Percentiles rank a stretch among this genome's conserved stretches.
Evolutionary conservation across 2,329 filamentous ascomycete species (phyloP).

Genomic region (Rhytidhysteron rufulum): DNA sequence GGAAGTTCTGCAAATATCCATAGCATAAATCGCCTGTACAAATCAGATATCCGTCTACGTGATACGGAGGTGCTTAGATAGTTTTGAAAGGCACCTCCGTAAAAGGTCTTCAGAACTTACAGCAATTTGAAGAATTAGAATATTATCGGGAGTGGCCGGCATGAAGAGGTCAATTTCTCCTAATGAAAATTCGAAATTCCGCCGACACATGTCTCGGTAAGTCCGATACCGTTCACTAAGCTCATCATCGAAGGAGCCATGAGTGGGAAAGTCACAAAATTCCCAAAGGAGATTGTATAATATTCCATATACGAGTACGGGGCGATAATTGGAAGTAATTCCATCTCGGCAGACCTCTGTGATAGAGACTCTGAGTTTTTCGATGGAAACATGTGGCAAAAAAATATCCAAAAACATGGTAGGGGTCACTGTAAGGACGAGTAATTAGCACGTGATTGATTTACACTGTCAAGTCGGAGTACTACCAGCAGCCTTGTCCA

Average conservation of each 20-base stretch:
- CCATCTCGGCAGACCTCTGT: conserved; percentile 22
- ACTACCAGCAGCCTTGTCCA: conserved; percentile 27
- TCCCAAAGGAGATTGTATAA: conserved; percentile 26
- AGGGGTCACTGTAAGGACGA: background rate
- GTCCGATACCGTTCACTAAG: conserved; percentile 11
- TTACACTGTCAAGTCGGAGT: background rate
- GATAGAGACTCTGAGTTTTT: conserved; percentile 20
- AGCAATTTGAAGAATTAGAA: conserved; percentile 30
- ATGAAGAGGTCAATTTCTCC: conserved; percentile 30
- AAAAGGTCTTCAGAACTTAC: conserved; percentile 6
- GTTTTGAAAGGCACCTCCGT: background rate
- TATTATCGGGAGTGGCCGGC: conserved; percentile 32
- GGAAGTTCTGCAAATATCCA: conserved; percentile 34
- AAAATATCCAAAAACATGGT: conserved; percentile 21
- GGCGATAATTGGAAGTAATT: conserved; percentile 16
- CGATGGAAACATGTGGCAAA: conserved; percentile 28
- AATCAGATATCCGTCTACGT: no score
- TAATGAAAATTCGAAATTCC: conserved; percentile 42
- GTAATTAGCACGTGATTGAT: background rate
- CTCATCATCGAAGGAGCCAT: conserved; percentile 3
- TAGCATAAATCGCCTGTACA: conserved; percentile 20
- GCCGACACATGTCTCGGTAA: conserved; percentile 35
- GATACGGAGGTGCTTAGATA: no score
- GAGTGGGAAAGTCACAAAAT: conserved; percentile 16
- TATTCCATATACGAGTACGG: conserved; percentile 26